A percentile compares a stretch with the other conserved stretches of the same genome.
Conservation (phyloP, 129 eudicot species). For the Glebionis coronaria region DNA sequence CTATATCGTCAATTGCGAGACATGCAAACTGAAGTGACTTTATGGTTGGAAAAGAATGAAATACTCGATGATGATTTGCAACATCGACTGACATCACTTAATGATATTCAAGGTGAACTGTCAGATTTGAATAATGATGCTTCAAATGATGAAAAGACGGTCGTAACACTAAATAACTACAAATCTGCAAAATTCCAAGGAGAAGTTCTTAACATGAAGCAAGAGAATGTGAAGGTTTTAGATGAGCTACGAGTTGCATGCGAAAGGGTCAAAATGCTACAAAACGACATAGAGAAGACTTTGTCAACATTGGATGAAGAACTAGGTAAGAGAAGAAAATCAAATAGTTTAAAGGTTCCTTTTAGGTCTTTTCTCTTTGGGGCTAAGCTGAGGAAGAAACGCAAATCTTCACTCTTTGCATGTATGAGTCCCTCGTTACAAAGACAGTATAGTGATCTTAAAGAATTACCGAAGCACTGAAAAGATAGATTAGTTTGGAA, state of each 20-base stretch:
- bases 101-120: constrained; percentile 54
- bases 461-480: too few relatives aligned
- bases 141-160: constrained; percentile 10
- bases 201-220: constrained; percentile 68
- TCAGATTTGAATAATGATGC: constrained; percentile 29
- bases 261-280: constrained; percentile 40
- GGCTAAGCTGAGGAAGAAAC: constrained; percentile 53
- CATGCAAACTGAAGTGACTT: constrained; percentile 55
- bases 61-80: constrained; percentile 60
- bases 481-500: too few relatives aligned
- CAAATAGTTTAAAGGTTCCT: constrained; percentile 40
- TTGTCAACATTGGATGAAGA: constrained; percentile 52
- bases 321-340: constrained; percentile 28
- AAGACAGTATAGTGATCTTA: constrained; percentile 31
- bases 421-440: constrained; percentile 48
- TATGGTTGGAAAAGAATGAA: constrained; percentile 61
- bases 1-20: constrained; percentile 65
- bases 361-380: constrained; percentile 64
- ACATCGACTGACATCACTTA: constrained; percentile 52
- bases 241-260: constrained; percentile 50
- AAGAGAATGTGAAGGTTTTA: constrained; percentile 59
- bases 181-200: constrained; percentile 73
- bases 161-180: constrained; percentile 24
- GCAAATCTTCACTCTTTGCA: constrained; percentile 37
- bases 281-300: constrained; percentile 45